Evolutionary conservation across 2,329 filamentous ascomycete genomes (phyloP), one percentile per base, ranked within the genome.

Genomic region (Cladosporium austrohemisphaericum): DNA sequence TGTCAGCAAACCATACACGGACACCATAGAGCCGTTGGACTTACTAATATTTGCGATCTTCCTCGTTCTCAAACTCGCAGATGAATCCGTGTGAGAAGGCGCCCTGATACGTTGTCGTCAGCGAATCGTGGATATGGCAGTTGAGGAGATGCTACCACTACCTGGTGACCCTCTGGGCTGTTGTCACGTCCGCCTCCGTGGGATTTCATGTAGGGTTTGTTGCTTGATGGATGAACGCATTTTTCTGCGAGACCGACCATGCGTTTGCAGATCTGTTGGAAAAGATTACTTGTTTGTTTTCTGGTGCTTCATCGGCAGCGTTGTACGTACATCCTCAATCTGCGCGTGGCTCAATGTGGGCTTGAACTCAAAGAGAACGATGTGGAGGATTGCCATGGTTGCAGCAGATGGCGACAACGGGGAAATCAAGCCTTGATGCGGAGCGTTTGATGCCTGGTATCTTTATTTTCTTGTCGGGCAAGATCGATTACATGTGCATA

Each of bases 31-130:
- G 11, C n/a, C 8, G 9, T 20, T 41, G 25, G 19, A 2, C 38
- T 31, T 41, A 41, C 38, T 89, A 90, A 59, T 87, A 88, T 52
- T 82, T 76, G 38, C 84, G 72, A 60, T 90, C 85, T 54, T 79
- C 76, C 14, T 71, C 71, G 18, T 65, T 83, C 8, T 76, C 74
- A 51, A 90, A 89, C 57, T 86, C 79, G 18, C 77, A 75, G 2
- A 90, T 76, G 54, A 89, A 89, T 0, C 74, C 82, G 61, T 90
- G 85, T 0, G 83, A 83, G 43, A 84, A 78, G 0, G 78, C 84
- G 41, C 76, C 73, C 83, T 69, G 25, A 5, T 20, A 9, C 13
- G 28, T 5, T 1, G 18, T 11, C n/a, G 33, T 46, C 16, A 51
- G 49, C 8, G 22, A 13, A 19, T 44, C 35, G 7, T 26, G 25